Percentiles rank a stretch among this genome's conserved stretches.
Evolutionary conservation across 306 rosid genomes (phyloP).

Genomic region (Quillaja saponaria): DNA sequence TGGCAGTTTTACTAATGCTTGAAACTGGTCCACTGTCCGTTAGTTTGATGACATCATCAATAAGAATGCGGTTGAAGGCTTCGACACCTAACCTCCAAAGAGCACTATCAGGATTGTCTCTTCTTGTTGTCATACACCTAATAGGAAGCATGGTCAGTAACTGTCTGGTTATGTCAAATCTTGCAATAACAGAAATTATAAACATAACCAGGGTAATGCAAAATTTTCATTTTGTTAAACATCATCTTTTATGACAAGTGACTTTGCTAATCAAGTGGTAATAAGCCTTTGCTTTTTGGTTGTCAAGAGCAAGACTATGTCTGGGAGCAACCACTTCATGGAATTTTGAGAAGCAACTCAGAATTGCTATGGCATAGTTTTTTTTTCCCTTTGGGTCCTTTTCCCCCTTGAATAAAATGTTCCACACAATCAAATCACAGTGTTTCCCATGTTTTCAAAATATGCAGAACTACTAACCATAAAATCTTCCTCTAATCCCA

Average conservation of each 20-base stretch:
- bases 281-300: conserved; percentile 12
- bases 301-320: background rate
- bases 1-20: conserved; percentile 60
- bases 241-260: background rate
- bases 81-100: conserved; percentile 91
- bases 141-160: conserved; percentile 21
- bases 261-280: conserved; percentile 1
- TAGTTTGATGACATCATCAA: conserved; percentile 57
- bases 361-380: background rate
- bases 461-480: background rate
- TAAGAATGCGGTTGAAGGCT: conserved; percentile 66
- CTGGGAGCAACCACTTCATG: conserved; percentile 7
- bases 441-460: background rate
- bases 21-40: conserved; percentile 47
- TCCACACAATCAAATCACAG: no score
- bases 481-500: no score
- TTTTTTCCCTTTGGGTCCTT: background rate
- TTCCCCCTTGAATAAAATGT: no score
- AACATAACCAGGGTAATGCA: conserved; percentile 9
- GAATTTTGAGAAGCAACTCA: conserved; percentile 1
- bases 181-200: conserved; percentile 10
- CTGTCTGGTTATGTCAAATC: no score
- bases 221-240: conserved; percentile 26
- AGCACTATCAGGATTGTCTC: conserved; percentile 83
- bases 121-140: conserved; percentile 97